Evolutionary conservation across 306 rosid genomes (phyloP), one percentile per base, ranked within the genome.

Genomic region (Vigna unguiculata): DNA sequence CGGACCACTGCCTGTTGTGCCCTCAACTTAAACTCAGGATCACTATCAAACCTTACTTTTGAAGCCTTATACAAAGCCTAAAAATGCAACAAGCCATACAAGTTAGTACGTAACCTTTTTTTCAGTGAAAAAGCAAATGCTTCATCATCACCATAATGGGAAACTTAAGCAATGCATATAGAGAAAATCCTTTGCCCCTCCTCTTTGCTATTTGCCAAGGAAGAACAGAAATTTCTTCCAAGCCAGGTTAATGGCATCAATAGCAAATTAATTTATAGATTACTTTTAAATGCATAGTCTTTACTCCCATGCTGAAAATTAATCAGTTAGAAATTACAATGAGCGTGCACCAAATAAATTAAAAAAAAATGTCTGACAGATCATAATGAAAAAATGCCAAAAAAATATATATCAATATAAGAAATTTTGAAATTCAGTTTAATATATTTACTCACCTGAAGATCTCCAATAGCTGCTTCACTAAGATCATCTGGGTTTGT

Each of bases 1-100:
- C 52, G 84, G 80, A 94, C 97, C 60, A 94, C 97, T 19, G 96
- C 93, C 84, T 81, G 87, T 59, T 92, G 96, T 78, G 97, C 97
- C 68, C 72, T 87, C 83, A 81, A 85, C 87, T 94, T 92, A 61
- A 94, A 94, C 72, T 79, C 89, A 51, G 90, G 83, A 84, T 94
- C 97, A 28, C 71, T 84, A 68, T 92, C 97, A 54, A 90, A 94
- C 79, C 83, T 92, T 88, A 53, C 80, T 75, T 90, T 90, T 40
- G 98, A 90, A 55, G 88, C 91, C 83, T 90, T 93, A 71, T 90
- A 93, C 84, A 93, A 90, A 71, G 83, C 78, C 97, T 90, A 61
- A 25, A 81, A 77, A 74, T 38, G 62, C 54, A 65, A 14, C 51
- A 53, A 76, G 32, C 75, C 43, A 21, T 20, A 77, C 10, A 28